Percentiles rank a stretch among this genome's conserved stretches.
Conservation (phyloP, 2,329 filamentous ascomycete species). For the Fusarium nanum region DNA sequence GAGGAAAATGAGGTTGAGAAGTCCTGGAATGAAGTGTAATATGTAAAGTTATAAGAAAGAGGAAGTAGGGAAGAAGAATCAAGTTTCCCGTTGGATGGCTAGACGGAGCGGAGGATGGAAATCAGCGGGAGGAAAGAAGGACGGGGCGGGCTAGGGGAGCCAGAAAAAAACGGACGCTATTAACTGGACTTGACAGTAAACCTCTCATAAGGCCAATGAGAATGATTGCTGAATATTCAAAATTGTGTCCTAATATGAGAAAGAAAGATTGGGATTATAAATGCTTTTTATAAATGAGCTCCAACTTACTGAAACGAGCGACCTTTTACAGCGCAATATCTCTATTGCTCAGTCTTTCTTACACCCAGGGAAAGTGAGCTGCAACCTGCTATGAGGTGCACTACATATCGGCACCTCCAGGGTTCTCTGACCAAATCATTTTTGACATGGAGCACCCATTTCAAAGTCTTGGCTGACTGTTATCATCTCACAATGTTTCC, state of each 20-base stretch:
- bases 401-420: slow-evolving; percentile 14
- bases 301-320: neutral
- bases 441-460: slow-evolving; percentile 13
- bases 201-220: slow-evolving; percentile 1
- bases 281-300: neutral
- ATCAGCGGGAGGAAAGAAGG: slow-evolving; percentile 30
- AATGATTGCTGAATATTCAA: neutral
- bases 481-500: neutral
- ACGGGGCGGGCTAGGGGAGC: slow-evolving; percentile 19
- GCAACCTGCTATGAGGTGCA: neutral
- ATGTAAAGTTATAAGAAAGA: slow-evolving; percentile 26
- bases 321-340: neutral
- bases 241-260: neutral
- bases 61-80: slow-evolving; percentile 34
- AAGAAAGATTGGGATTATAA: neutral
- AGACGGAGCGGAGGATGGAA: slow-evolving; percentile 37
- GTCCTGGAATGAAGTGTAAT: slow-evolving; percentile 13
- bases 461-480: neutral
- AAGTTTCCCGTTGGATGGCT: slow-evolving; percentile 41
- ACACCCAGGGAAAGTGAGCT: slow-evolving; percentile 3
- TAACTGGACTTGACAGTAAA: neutral
- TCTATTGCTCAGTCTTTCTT: neutral
- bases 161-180: slow-evolving; percentile 1
- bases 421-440: slow-evolving; percentile 29
- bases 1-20: slow-evolving; percentile 10